phyloP scores from a whole-genome alignment of 1,284 basidiomycete species.

The Amylostereum chailletii region DNA sequence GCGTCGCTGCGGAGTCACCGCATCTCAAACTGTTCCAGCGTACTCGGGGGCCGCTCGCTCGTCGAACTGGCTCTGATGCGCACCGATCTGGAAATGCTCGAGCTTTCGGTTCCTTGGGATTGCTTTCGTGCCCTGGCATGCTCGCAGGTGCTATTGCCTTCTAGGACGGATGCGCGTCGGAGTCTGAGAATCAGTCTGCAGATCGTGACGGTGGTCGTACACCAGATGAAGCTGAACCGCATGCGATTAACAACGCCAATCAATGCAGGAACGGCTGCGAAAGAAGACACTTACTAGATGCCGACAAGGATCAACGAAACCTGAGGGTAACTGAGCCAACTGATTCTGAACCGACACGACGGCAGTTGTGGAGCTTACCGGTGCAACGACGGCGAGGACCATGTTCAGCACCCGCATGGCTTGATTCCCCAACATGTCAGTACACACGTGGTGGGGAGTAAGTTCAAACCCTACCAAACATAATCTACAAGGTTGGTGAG shows the following conservation, averaged over 20 bases:
- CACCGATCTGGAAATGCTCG: no score
- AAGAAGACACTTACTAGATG: conserved; percentile 18
- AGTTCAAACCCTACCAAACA: no score
- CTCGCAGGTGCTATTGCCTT: no score
- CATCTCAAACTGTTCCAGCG: no score
- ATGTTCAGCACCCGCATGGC: conserved; percentile 22
- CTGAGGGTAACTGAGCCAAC: conserved; percentile 11
- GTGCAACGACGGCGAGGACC: conserved; percentile 16
- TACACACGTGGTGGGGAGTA: no score
- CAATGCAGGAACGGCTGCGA: not conserved
- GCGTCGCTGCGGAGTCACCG: no score
- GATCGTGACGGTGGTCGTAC: conserved; percentile 26
- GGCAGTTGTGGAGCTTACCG: conserved; percentile 15
- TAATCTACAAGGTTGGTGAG: no score
- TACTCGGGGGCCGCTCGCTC: no score
- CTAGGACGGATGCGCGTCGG: conserved; percentile 9
- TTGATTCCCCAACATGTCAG: no score
- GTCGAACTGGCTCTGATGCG: no score
- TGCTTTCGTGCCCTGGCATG: no score
- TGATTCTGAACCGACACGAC: not conserved
- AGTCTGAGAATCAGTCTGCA: conserved; percentile 29
- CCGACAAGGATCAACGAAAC: conserved; percentile 17
- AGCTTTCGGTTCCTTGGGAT: no score
- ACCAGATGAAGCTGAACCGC: conserved; percentile 29
- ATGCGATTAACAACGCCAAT: not conserved